Evolutionary conservation across 306 rosid species (phyloP), one percentile per base, ranked within the genome.

Genomic region (Cercis canadensis): DNA sequence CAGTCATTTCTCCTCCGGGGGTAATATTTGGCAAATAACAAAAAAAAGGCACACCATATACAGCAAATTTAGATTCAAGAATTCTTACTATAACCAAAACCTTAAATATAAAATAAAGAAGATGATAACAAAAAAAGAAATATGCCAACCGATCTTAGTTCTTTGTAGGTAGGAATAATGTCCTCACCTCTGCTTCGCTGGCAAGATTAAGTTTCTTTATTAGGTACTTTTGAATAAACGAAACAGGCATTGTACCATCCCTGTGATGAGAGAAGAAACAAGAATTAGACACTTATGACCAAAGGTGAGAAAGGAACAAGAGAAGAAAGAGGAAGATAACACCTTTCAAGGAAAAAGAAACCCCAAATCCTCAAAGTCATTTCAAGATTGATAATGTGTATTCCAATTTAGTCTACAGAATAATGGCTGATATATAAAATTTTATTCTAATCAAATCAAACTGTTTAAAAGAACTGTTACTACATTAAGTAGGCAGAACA

Each of bases 171-270:
- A 83, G 40, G 57, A 49, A 13, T 69, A 49, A 76, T 31, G 50
- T 76, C 41, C 97, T 80, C 75, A 88, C 97, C 88, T 91, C 97
- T 19, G 89, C 81, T 82, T 94, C 99, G 36, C 79, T 84, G 34
- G 76, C 78, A 69, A 91, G 99, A 76, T 87, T 87, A 67, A 94
- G 99, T 80, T 94, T 91, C 90, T 86, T 84, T 49, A 80, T 85
- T 41, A 93, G 93, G 72, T 93, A 93, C 87, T 90, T 93, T 58
- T 90, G 98, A 82, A 93, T 87, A 50, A 63, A 84, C 18, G 99
- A 91, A 43, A 91, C 96, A 0, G 97, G 91, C 84, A 94, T 87
- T 57, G 81, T 84, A 57, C 97, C 95, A 82, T 94, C 95, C 86
- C 99, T 94, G 84, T 52, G 15, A 71, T 68, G 57, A 74, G 45